Conservation (phyloP, 495 filamentous ascomycete genomes). For the Aspergillus saccharolyticus region DNA sequence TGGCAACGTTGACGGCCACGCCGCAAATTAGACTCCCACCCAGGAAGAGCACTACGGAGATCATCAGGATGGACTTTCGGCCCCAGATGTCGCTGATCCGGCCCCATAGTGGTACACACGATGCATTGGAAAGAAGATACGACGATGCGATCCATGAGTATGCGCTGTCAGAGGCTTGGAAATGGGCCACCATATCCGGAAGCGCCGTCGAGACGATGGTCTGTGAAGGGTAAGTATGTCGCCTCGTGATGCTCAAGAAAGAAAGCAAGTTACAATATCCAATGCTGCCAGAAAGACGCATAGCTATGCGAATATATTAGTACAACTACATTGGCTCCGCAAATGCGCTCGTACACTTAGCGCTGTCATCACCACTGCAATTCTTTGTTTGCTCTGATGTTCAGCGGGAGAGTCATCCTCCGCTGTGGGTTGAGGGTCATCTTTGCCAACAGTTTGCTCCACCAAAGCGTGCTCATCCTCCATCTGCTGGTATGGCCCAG, state of each 20-base stretch:
- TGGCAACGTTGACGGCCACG: constrained; percentile 56
- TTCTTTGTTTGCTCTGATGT: not conserved
- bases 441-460: not conserved
- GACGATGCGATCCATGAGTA: constrained; percentile 71
- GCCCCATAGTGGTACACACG: constrained; percentile 68
- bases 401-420: not conserved
- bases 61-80: constrained; percentile 68
- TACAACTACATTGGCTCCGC: not conserved
- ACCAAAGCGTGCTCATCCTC: not conserved
- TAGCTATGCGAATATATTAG: not conserved
- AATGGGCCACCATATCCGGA: constrained; percentile 57
- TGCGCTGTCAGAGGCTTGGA: constrained; percentile 47
- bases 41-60: constrained; percentile 69
- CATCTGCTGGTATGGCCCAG: not conserved
- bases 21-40: constrained; percentile 66
- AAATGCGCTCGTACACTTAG: not conserved
- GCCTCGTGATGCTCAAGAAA: not conserved
- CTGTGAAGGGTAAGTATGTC: not conserved
- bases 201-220: constrained; percentile 48
- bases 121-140: constrained; percentile 60
- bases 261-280: not conserved
- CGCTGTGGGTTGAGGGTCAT: not conserved
- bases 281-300: constrained; percentile 3
- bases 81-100: constrained; percentile 81
- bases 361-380: not conserved